These are phyloP conservation scores for Plantago ovata DNA, from an alignment of 257 asterid genomes.

Conservation along the genomic window DNA sequence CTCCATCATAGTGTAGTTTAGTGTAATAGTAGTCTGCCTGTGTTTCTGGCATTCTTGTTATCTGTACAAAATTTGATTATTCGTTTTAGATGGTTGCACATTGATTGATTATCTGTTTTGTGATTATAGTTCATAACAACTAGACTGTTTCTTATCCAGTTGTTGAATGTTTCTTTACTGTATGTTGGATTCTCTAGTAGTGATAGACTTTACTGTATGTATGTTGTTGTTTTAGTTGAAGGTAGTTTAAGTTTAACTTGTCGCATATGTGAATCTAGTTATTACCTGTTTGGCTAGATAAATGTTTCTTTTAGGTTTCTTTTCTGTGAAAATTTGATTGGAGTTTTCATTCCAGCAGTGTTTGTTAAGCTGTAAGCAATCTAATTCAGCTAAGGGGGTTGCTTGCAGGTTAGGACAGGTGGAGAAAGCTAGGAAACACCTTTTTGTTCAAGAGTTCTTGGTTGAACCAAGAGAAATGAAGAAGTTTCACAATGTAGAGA, in stretches of 20 bases:
- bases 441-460: constrained; percentile 49
- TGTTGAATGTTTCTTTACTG: constrained; percentile 1
- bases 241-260: background rate
- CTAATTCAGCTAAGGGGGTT: constrained; percentile 32
- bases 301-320: background rate
- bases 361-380: constrained; percentile 18
- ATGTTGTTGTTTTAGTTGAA: background rate
- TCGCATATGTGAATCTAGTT: background rate
- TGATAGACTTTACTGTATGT: too few relatives aligned
- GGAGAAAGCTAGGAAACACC: constrained; percentile 61
- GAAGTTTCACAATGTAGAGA: constrained; percentile 65
- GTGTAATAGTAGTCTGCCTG: constrained; percentile 13
- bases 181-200: too few relatives aligned
- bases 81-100: constrained; percentile 12
- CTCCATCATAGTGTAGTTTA: constrained; percentile 1
- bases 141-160: background rate
- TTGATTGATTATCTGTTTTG: constrained; percentile 20
- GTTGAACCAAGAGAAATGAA: constrained; percentile 43
- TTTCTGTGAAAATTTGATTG: background rate
- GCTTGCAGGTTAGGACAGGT: constrained; percentile 72
- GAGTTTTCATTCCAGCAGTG: background rate
- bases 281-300: background rate
- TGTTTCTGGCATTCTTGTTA: constrained; percentile 16
- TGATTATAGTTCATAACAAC: background rate
- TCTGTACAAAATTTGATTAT: constrained; percentile 19